These are phyloP conservation scores for Zygnema circumcarinatum DNA, from an alignment of 139 green algal species.

Conservation along the genomic window DNA sequence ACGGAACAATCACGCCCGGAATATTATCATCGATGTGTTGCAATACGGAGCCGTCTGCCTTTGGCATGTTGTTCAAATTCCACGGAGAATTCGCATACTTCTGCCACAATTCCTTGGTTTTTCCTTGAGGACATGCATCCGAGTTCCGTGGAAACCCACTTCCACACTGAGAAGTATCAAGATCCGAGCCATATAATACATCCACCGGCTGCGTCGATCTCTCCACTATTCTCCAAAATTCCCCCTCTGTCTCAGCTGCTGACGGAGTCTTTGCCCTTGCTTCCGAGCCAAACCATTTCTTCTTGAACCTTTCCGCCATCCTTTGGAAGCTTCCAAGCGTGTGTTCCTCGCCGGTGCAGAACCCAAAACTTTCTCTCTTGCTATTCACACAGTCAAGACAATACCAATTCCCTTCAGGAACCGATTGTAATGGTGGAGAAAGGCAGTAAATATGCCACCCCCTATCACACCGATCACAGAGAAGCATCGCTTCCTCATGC, in stretches of 20 bases:
- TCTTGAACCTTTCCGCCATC: slow-evolving; percentile 64
- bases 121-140: slow-evolving; percentile 18
- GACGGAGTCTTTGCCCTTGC: slow-evolving; percentile 38
- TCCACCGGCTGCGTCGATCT: slow-evolving; percentile 78
- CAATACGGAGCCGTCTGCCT: slow-evolving; percentile 67
- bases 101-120: background rate
- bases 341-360: slow-evolving; percentile 67
- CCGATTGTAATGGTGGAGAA: slow-evolving; percentile 48
- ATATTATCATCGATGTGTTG: slow-evolving; percentile 74
- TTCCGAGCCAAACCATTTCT: slow-evolving; percentile 60
- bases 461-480: slow-evolving; percentile 67
- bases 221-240: slow-evolving; percentile 94
- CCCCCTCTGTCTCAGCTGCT: slow-evolving; percentile 76
- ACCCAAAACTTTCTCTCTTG: slow-evolving; percentile 34
- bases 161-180: slow-evolving; percentile 71
- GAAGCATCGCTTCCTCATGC: slow-evolving; percentile 61
- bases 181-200: slow-evolving; percentile 76
- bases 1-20: slow-evolving; percentile 78
- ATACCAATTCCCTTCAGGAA: slow-evolving; percentile 67
- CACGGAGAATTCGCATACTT: slow-evolving; percentile 61
- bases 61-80: slow-evolving; percentile 84
- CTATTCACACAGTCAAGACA: slow-evolving; percentile 37
- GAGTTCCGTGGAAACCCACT: slow-evolving; percentile 43
- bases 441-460: slow-evolving; percentile 69
- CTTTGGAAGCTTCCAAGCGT: slow-evolving; percentile 74